Evolutionary conservation across 164 flowering plant species (phyloP).

Genomic region (Vitis vinifera): DNA sequence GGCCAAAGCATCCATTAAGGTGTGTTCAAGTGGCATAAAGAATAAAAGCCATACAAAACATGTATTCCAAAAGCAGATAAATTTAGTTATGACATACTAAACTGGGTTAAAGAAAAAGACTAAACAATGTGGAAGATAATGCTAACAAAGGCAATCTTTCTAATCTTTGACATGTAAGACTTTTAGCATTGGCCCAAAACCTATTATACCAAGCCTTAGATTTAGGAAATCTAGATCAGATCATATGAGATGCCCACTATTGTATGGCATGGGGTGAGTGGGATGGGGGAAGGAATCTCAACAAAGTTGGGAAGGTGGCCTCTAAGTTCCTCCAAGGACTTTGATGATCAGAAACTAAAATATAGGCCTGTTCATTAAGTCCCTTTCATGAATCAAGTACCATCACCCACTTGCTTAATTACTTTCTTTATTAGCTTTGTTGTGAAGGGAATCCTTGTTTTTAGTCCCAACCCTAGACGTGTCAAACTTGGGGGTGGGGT

Average conservation of each 20-base stretch:
- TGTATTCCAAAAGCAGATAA: conserved; percentile 10
- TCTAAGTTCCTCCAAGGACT: conserved; percentile 12
- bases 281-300: conserved; percentile 15
- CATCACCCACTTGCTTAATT: no score
- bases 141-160: conserved; percentile 6
- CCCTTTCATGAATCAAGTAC: no score
- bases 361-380: no score
- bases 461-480: no score
- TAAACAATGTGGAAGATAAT: conserved; percentile 2
- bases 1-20: conserved; percentile 1
- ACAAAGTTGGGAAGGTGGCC: conserved; percentile 11
- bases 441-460: no score
- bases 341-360: conserved; percentile 9
- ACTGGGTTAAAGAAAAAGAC: neutral
- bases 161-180: neutral
- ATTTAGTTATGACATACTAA: neutral
- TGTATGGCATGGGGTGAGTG: neutral
- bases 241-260: conserved; percentile 21
- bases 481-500: no score
- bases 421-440: no score
- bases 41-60: neutral
- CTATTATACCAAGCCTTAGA: conserved; percentile 10
- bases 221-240: conserved; percentile 9
- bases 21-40: conserved; percentile 4
- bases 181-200: conserved; percentile 17